Evolutionary conservation across 2,329 filamentous ascomycete genomes (phyloP).

Genomic region (Ophiostoma montium): DNA sequence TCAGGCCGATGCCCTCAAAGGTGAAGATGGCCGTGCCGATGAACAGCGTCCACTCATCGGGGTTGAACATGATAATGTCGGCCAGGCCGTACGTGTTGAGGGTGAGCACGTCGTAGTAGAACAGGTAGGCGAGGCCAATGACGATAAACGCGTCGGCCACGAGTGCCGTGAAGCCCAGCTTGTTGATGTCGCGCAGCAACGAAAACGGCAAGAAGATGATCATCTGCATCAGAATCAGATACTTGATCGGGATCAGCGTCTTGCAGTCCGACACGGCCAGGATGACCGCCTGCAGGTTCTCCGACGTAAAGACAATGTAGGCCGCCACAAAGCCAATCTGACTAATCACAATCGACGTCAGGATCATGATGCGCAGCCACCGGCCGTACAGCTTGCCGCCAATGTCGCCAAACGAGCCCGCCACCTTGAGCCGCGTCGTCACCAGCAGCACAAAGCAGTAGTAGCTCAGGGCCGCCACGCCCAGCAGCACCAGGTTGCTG

Average conservation of each 20-base stretch:
- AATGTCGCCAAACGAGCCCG: conserved; percentile 96
- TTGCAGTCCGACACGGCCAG: conserved; percentile 80
- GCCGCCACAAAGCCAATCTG: conserved; percentile 91
- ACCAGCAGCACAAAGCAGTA: conserved; percentile 96
- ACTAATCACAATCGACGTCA: conserved; percentile 84
- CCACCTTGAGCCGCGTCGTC: conserved; percentile 67
- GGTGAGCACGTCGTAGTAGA: conserved; percentile 87
- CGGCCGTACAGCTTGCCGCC: conserved; percentile 82
- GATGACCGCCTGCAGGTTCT: conserved; percentile 91
- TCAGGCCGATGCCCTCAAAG: conserved; percentile 92
- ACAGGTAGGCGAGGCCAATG: conserved; percentile 80
- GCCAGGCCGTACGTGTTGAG: conserved; percentile 61
- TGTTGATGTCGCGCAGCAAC: conserved; percentile 88
- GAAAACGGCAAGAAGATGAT: conserved; percentile 89
- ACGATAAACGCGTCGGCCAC: conserved; percentile 91
- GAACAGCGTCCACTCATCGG: conserved; percentile 87
- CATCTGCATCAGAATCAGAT: conserved; percentile 88
- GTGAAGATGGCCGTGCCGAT: conserved; percentile 99
- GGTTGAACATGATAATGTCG: conserved; percentile 84
- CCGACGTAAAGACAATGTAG: conserved; percentile 92
- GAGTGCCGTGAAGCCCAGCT: conserved; percentile 88
- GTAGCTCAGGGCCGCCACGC: conserved; percentile 76
- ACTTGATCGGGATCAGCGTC: conserved; percentile 72
- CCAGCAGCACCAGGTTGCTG: conserved; percentile 79
- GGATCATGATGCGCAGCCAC: conserved; percentile 77